Percentiles rank a stretch among this genome's conserved stretches.
Conservation (phyloP, 1,284 basidiomycete species). For the Naganishia cerealis region DNA sequence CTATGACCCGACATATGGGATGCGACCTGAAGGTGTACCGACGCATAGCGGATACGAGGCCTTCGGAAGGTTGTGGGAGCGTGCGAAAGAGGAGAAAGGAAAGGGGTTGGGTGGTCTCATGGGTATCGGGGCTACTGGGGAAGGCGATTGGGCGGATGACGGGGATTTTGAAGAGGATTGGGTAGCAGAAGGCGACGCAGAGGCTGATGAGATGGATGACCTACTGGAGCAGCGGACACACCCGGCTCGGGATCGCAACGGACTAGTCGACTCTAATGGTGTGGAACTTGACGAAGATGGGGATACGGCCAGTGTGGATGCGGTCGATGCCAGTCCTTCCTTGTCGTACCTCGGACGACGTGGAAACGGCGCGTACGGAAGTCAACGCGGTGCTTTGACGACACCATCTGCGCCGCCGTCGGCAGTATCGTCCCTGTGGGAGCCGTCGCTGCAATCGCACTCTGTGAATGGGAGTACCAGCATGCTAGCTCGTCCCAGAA, state of each 20-base stretch:
- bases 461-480: background rate
- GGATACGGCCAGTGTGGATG: slow-evolving; percentile 24
- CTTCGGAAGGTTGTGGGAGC: slow-evolving; percentile 57
- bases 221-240: slow-evolving; percentile 4
- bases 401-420: slow-evolving; percentile 70
- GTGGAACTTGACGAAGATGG: slow-evolving; percentile 36
- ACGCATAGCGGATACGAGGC: slow-evolving; percentile 53
- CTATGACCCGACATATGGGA: slow-evolving; percentile 94
- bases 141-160: slow-evolving; percentile 58
- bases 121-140: slow-evolving; percentile 35
- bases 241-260: slow-evolving; percentile 29
- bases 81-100: slow-evolving; percentile 67
- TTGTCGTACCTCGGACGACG: slow-evolving; percentile 3
- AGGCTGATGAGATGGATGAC: slow-evolving; percentile 32
- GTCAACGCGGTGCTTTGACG: slow-evolving; percentile 28
- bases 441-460: background rate
- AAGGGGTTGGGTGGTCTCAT: slow-evolving; percentile 51
- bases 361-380: background rate
- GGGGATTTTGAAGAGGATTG: slow-evolving; percentile 59
- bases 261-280: slow-evolving; percentile 40
- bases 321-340: slow-evolving; percentile 30
- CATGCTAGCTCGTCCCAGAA: slow-evolving; percentile 65
- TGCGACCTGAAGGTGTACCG: slow-evolving; percentile 85
- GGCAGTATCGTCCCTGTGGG: slow-evolving; percentile 60
- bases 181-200: slow-evolving; percentile 37